Conservation (phyloP, 108 stramenopile genomes). For the Bacterosira constricta region DNA sequence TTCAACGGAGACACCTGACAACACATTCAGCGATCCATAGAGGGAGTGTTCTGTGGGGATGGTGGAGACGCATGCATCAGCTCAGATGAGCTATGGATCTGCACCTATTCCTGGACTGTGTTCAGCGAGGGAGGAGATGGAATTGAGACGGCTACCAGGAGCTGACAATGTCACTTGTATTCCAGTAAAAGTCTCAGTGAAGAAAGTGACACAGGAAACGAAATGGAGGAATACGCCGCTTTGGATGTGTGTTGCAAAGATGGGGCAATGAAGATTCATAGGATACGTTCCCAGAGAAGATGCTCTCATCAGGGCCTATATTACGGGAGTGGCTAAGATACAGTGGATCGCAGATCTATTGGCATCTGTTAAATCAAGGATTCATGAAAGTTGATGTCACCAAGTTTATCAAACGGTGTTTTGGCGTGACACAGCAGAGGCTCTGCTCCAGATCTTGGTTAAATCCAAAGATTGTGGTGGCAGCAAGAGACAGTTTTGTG, state of each 20-base stretch:
- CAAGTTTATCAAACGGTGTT: not conserved
- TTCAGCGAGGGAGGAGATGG: not conserved
- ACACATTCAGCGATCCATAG: not conserved
- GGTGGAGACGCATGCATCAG: not conserved
- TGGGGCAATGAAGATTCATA: no score
- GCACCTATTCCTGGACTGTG: not conserved
- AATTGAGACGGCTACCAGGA: not conserved
- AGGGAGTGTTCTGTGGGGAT: not conserved
- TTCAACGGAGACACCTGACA: not conserved
- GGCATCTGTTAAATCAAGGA: not conserved
- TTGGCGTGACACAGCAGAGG: not conserved
- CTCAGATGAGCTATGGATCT: not conserved
- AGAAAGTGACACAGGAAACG: not conserved
- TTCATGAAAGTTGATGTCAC: not conserved
- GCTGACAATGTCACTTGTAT: not conserved
- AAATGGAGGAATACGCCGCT: not conserved
- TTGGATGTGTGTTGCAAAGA: no score
- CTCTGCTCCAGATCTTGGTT: not conserved
- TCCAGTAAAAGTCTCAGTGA: not conserved
- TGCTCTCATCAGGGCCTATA: not conserved
- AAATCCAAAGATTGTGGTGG: not conserved
- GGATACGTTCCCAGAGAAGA: no score
- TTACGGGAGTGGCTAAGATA: not conserved
- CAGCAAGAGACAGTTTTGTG: no score
- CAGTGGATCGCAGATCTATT: not conserved